phyloP scores from a whole-genome alignment of 2,329 filamentous ascomycete species.

The Coniochaeta hoffmannii region DNA sequence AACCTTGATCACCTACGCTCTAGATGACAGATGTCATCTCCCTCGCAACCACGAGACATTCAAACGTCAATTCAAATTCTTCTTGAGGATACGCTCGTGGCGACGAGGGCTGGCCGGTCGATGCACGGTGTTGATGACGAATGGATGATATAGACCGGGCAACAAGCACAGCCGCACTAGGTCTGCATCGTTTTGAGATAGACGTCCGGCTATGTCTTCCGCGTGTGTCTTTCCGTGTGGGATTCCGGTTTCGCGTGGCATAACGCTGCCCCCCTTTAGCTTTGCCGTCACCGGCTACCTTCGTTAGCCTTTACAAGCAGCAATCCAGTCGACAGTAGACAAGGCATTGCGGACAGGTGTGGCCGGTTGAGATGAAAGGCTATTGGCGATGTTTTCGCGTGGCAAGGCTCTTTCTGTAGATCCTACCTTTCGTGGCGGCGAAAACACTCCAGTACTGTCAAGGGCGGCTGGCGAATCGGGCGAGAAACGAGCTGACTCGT shows the following conservation, averaged over 20 bases:
- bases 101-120: background rate
- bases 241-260: background rate
- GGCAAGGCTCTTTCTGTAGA: too few species aligned
- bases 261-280: background rate
- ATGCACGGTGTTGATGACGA: background rate
- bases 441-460: too few species aligned
- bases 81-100: too few species aligned
- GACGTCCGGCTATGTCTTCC: background rate
- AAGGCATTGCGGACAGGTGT: background rate
- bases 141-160: background rate
- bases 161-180: background rate
- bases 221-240: background rate
- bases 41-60: too few species aligned
- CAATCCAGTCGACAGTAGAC: background rate
- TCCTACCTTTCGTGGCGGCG: too few species aligned
- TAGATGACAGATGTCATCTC: too few species aligned
- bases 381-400: background rate
- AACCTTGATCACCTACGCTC: too few species aligned
- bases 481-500: too few species aligned
- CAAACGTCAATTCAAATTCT: too few species aligned
- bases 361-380: background rate
- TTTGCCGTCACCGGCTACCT: background rate
- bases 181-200: background rate
- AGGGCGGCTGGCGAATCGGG: too few species aligned
- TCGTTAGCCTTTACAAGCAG: background rate